Conservation (phyloP, 2,329 filamentous ascomycete species). For the Scedosporium dehoogii region DNA sequence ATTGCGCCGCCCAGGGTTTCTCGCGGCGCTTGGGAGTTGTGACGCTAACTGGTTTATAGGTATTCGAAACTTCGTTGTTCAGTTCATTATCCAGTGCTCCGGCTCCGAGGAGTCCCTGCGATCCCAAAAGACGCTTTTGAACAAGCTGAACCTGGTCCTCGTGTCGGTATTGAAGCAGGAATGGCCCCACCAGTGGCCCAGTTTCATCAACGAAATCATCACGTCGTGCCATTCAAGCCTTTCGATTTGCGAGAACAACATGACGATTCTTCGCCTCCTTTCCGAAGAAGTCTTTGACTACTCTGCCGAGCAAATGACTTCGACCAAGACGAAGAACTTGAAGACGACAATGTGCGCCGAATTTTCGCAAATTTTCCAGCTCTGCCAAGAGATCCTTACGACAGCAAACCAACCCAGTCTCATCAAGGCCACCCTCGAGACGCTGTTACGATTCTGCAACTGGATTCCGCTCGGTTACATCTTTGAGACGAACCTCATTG, state of each 20-base stretch:
- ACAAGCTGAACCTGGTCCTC: slow-evolving; percentile 96
- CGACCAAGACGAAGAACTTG: slow-evolving; percentile 86
- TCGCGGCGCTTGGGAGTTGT: neutral
- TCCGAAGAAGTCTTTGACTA: slow-evolving; percentile 99
- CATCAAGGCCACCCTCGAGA: slow-evolving; percentile 94
- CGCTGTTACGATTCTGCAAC: slow-evolving; percentile 90
- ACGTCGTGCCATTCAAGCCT: slow-evolving; percentile 90
- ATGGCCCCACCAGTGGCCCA: slow-evolving; percentile 99
- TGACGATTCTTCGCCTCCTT: slow-evolving; percentile 89
- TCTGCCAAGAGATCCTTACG: slow-evolving; percentile 90
- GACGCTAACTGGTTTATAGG: slow-evolving; percentile 38
- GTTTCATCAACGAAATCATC: slow-evolving; percentile 99
- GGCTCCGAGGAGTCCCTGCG: slow-evolving; percentile 80
- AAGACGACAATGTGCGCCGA: slow-evolving; percentile 99
- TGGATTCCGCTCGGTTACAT: slow-evolving; percentile 99
- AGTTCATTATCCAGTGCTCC: slow-evolving; percentile 94
- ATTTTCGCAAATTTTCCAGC: slow-evolving; percentile 95
- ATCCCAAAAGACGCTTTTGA: slow-evolving; percentile 78
- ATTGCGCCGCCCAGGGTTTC: neutral
- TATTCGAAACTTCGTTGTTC: slow-evolving; percentile 97
- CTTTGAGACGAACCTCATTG: slow-evolving; percentile 94
- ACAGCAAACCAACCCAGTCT: slow-evolving; percentile 81
- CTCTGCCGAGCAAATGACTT: slow-evolving; percentile 99
- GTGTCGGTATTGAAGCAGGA: slow-evolving; percentile 98
- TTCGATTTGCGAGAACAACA: slow-evolving; percentile 99